phyloP scores from a whole-genome alignment of 176 grass and related monocot species.

The Oryza nivara region DNA sequence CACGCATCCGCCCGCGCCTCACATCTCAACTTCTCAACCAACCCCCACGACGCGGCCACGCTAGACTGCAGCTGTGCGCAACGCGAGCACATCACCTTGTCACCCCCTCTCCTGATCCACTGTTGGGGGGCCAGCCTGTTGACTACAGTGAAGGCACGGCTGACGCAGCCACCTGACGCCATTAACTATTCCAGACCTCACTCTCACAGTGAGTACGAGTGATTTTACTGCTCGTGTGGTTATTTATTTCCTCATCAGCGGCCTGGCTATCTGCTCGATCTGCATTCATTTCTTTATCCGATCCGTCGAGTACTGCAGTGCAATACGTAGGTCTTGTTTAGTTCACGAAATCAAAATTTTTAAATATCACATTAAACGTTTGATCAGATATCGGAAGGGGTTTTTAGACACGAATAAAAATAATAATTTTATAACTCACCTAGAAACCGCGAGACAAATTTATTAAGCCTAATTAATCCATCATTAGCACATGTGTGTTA shows the following conservation, averaged over 20 bases:
- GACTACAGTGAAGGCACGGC: neutral
- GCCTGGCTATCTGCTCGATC: neutral
- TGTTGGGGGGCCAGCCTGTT: neutral
- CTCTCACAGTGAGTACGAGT: neutral
- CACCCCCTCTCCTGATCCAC: no score
- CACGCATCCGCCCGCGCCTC: neutral
- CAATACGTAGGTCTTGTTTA: no score
- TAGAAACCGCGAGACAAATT: no score
- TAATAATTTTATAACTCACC: no score
- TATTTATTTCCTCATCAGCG: neutral
- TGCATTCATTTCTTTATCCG: neutral
- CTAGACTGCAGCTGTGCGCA: no score
- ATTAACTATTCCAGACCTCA: constrained; percentile 7
- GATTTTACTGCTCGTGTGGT: neutral
- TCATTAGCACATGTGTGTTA: no score
- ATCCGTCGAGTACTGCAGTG: neutral
- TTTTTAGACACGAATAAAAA: no score
- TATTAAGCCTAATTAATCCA: no score
- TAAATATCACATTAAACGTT: no score
- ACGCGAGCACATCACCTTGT: no score
- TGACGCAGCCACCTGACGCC: neutral
- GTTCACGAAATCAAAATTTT: no score
- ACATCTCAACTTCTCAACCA: neutral
- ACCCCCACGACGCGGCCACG: neutral
- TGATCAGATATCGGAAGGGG: no score